phyloP scores from a whole-genome alignment of 2,329 filamentous ascomycete genomes.

The Ascochyta lentis region DNA sequence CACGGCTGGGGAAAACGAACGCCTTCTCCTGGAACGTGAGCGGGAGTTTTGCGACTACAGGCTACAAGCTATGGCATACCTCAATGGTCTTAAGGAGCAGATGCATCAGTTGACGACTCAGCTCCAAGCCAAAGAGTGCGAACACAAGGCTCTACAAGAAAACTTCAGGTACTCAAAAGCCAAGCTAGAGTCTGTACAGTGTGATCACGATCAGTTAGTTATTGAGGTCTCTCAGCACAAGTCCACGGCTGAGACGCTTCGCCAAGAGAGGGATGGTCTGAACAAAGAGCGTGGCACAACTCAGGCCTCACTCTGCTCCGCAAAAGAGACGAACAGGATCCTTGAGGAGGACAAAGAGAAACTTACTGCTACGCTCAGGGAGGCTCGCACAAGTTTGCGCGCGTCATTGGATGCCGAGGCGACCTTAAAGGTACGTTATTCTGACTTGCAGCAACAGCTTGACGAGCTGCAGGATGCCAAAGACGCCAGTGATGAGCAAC shows the following conservation, averaged over 20 bases:
- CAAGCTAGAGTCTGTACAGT: conserved; percentile 9
- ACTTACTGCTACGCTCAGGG: conserved; percentile 17
- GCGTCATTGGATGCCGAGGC: conserved; percentile 16
- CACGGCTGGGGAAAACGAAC: conserved; percentile 9
- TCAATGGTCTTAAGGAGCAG: conserved; percentile 17
- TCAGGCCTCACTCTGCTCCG: background rate
- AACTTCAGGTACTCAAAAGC: conserved; percentile 2
- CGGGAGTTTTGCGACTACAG: conserved; percentile 8
- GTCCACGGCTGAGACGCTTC: conserved; percentile 15
- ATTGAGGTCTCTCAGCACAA: conserved; percentile 18
- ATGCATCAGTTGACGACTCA: conserved; percentile 13
- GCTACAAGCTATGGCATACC: conserved; percentile 4
- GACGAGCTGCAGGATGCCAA: conserved; percentile 15
- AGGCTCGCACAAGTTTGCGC: conserved; percentile 11
- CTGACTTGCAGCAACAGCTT: conserved; percentile 18
- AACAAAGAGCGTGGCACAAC: background rate
- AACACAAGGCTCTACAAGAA: conserved; percentile 6
- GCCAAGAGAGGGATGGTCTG: conserved; percentile 19
- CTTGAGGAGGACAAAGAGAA: conserved; percentile 23
- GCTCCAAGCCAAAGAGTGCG: conserved; percentile 7
- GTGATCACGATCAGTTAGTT: conserved; percentile 2
- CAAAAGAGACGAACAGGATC: background rate
- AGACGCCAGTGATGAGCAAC: conserved; percentile 9
- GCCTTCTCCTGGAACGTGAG: conserved; percentile 11
- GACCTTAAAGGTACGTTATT: conserved; percentile 12